These are phyloP conservation scores for Pelargonium citronellum DNA, from an alignment of 441 rosid genomes.

Conservation along the genomic window DNA sequence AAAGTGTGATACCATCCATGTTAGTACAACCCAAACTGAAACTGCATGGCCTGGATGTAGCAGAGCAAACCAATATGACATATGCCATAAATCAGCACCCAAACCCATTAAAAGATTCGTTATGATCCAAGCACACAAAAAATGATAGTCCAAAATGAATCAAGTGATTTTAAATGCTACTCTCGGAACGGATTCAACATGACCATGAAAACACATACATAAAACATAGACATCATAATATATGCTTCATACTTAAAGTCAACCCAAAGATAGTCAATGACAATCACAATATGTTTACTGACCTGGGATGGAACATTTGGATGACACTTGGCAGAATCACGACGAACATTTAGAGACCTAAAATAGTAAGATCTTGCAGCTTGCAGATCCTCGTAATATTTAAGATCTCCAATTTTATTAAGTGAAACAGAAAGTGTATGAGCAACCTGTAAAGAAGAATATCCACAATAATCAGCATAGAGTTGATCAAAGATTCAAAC, in stretches of 20 bases:
- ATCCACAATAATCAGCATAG: not conserved
- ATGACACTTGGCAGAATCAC: conserved; percentile 56
- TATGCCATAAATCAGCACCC: not conserved
- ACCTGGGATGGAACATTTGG: conserved; percentile 71
- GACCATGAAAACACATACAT: not conserved
- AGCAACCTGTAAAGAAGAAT: conserved; percentile 46
- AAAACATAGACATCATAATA: not conserved
- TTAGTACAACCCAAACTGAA: not conserved
- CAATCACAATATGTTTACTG: conserved; percentile 15
- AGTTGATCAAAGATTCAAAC: not conserved
- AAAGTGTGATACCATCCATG: not conserved
- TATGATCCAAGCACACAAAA: not conserved
- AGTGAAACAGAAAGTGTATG: conserved; percentile 95
- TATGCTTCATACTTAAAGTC: not conserved
- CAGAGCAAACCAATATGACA: not conserved
- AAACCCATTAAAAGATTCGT: not conserved
- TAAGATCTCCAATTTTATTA: conserved; percentile 91
- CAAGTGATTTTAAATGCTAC: not conserved
- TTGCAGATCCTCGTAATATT: conserved; percentile 77
- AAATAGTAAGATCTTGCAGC: conserved; percentile 72
- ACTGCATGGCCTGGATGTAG: not conserved
- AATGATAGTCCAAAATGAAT: not conserved
- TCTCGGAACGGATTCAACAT: not conserved
- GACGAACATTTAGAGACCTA: conserved; percentile 72
- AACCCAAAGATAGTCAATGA: not conserved